These are phyloP conservation scores for Triticum dicoccoides DNA, from an alignment of 176 grass and related monocot species.

Conservation along the genomic window DNA sequence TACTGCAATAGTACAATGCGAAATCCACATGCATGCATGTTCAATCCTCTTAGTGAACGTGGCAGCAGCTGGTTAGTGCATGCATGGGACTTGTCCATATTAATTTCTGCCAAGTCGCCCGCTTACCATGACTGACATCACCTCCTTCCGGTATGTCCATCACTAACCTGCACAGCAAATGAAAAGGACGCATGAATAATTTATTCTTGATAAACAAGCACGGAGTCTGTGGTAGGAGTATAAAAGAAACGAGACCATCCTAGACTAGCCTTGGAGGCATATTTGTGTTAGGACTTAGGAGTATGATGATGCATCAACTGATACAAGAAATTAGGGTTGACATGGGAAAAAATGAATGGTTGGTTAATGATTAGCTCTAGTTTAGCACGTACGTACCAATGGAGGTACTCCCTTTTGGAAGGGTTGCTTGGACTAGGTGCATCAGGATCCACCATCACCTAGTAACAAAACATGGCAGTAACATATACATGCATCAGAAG, in stretches of 20 bases:
- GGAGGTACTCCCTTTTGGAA: slow-evolving; percentile 70
- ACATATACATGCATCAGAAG: background rate
- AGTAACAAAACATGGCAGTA: background rate
- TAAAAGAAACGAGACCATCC: no score
- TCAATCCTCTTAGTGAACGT: background rate
- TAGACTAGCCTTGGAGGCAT: no score
- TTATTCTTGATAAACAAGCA: no score
- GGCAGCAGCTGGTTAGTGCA: background rate
- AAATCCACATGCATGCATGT: background rate
- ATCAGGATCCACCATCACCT: slow-evolving; percentile 90
- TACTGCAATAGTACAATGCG: background rate
- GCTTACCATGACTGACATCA: slow-evolving; percentile 52
- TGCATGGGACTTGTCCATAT: background rate
- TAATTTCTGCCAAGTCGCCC: background rate
- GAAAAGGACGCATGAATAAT: no score
- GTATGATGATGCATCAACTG: no score
- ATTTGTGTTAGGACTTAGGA: no score
- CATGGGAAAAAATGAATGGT: background rate
- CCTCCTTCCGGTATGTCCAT: slow-evolving; percentile 3
- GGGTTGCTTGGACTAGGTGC: slow-evolving; percentile 83
- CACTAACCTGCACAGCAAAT: background rate
- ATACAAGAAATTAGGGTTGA: background rate
- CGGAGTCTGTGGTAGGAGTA: no score
- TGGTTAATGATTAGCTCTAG: background rate
- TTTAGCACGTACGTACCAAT: slow-evolving; percentile 49